Conservation (phyloP, 2,329 filamentous ascomycete species). For the Lanzia echinophila region DNA sequence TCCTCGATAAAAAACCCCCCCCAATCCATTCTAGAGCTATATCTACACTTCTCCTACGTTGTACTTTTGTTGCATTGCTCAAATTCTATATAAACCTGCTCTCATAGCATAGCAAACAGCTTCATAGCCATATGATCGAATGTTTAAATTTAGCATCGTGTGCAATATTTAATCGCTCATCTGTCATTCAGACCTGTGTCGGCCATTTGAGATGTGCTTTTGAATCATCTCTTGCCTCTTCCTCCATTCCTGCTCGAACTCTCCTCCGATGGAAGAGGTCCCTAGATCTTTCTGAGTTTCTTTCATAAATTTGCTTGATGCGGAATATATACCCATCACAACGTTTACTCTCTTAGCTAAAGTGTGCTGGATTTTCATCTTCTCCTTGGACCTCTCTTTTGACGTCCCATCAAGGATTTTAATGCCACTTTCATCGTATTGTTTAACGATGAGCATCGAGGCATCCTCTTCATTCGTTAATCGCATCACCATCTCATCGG, state of each 20-base stretch:
- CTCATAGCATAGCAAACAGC: not conserved
- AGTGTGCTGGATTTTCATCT: constrained; percentile 11
- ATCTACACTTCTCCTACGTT: not conserved
- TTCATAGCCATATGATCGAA: not conserved
- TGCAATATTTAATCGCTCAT: not conserved
- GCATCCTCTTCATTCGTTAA: constrained; percentile 26
- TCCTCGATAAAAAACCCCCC: too few relatives aligned
- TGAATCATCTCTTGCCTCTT: constrained; percentile 20
- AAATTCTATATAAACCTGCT: not conserved
- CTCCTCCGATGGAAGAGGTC: constrained; percentile 9
- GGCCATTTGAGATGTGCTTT: constrained; percentile 15
- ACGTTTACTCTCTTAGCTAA: constrained; percentile 18
- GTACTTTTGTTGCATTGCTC: not conserved
- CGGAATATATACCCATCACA: constrained; percentile 17
- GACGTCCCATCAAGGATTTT: constrained; percentile 20
- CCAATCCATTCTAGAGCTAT: not conserved
- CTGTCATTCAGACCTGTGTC: constrained; percentile 8
- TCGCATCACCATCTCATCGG: constrained; percentile 28
- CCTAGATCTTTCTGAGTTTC: constrained; percentile 15
- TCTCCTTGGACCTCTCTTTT: constrained; percentile 17
- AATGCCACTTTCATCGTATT: constrained; percentile 26
- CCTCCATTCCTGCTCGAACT: constrained; percentile 23
- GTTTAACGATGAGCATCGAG: constrained; percentile 22
- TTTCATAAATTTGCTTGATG: constrained; percentile 14
- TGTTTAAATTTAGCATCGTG: not conserved